Percentiles rank a stretch among this genome's conserved stretches.
Conservation (phyloP, 208 protist species). For the Giardia duodenalis region DNA sequence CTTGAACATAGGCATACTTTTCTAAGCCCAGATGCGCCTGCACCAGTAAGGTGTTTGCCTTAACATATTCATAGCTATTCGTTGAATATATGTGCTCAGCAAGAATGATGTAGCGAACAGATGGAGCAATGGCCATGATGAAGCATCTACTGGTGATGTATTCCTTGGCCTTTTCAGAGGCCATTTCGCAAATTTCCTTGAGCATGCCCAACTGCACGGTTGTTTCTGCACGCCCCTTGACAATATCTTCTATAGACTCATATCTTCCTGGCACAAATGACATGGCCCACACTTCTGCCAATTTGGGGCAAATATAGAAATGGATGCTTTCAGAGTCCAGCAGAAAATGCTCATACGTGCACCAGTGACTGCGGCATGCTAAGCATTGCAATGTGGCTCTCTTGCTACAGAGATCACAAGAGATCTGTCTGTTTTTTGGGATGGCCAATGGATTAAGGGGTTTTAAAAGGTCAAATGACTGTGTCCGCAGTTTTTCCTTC, state of each 20-base stretch:
- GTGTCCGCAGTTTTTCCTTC: background rate
- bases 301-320: constrained; percentile 4
- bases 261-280: too few relatives aligned
- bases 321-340: constrained; percentile 7
- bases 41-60: background rate
- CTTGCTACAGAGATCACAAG: constrained; percentile 16
- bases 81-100: background rate
- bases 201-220: background rate
- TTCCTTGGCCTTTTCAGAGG: background rate
- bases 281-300: background rate
- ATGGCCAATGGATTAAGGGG: background rate
- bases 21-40: background rate
- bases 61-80: background rate
- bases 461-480: background rate
- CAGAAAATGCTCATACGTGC: constrained; percentile 25
- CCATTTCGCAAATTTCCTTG: background rate
- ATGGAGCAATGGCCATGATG: constrained; percentile 24
- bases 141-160: background rate
- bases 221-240: background rate
- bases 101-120: background rate
- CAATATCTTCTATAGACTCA: background rate
- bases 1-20: constrained; percentile 9
- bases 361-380: background rate
- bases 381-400: background rate
- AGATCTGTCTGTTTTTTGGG: background rate